Evolutionary conservation across 2,329 filamentous ascomycete genomes (phyloP).

Genomic region (Trematosphaeria pertusa): DNA sequence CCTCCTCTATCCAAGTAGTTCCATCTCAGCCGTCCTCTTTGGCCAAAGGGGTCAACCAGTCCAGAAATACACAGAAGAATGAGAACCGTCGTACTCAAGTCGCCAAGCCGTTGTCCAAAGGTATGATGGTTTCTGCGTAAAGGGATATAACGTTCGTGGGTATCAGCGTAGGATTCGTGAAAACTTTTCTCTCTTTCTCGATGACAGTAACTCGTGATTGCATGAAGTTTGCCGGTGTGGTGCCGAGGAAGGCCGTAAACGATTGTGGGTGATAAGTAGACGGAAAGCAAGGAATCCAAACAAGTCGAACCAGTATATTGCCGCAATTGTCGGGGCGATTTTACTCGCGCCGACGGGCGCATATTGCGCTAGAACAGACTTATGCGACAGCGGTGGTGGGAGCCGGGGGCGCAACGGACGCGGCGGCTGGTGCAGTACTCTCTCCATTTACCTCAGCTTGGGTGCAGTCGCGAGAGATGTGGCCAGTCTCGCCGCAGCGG

Average conservation of each 20-base stretch:
- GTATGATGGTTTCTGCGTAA: conserved; percentile 45
- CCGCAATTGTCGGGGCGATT: conserved; percentile 20
- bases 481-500: conserved; percentile 92
- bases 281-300: conserved; percentile 17
- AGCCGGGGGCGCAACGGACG: conserved; percentile 47
- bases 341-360: conserved; percentile 22
- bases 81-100: conserved; percentile 32
- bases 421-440: conserved; percentile 33
- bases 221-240: conserved; percentile 44
- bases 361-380: background rate
- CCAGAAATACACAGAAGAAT: conserved; percentile 19
- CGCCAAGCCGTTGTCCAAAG: conserved; percentile 47
- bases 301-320: conserved; percentile 15
- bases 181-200: conserved; percentile 43
- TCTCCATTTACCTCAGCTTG: conserved; percentile 67
- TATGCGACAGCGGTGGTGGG: conserved; percentile 52
- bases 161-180: conserved; percentile 54
- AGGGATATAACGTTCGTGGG: conserved; percentile 51
- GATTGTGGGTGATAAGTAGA: conserved; percentile 34
- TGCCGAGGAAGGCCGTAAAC: conserved; percentile 41
- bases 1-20: conserved; percentile 34
- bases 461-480: conserved; percentile 95
- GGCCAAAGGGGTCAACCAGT: conserved; percentile 11
- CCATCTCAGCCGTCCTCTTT: conserved; percentile 12
- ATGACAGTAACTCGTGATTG: conserved; percentile 46